A percentile compares a stretch with the other conserved stretches of the same genome.
Evolutionary conservation across 2,329 filamentous ascomycete genomes (phyloP).

Genomic region (Golovinomyces cichoracearum): DNA sequence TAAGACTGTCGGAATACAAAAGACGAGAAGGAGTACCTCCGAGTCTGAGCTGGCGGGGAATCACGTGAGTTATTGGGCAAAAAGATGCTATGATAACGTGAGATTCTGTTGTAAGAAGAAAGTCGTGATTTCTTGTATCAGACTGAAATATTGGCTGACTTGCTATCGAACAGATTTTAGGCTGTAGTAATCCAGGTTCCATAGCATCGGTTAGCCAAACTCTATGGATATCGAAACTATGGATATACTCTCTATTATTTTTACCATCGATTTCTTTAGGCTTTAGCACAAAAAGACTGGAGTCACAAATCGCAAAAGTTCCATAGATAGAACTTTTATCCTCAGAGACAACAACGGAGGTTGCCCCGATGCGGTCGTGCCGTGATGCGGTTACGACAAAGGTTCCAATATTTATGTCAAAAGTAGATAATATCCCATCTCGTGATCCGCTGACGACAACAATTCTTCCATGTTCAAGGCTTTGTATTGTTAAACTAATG

Average conservation of each 20-base stretch:
- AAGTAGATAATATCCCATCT: slow-evolving; percentile 11
- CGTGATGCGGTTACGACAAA: slow-evolving; percentile 4
- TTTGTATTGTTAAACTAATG: slow-evolving; percentile 9
- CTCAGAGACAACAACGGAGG: slow-evolving; percentile 8
- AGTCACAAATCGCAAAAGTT: slow-evolving; percentile 25
- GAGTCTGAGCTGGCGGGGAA: slow-evolving; percentile 25
- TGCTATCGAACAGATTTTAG: slow-evolving; percentile 23
- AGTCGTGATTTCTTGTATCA: slow-evolving; percentile 11
- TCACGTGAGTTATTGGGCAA: slow-evolving; percentile 20
- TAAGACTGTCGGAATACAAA: slow-evolving; percentile 27
- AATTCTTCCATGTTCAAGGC: slow-evolving; percentile 3
- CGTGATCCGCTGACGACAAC: slow-evolving; percentile 12
- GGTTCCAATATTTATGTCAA: slow-evolving; percentile 5
- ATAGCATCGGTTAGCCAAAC: slow-evolving; percentile 27
- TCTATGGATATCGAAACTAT: slow-evolving; percentile 10
- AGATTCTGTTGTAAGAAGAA: slow-evolving; percentile 24
- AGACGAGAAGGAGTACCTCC: slow-evolving; percentile 18
- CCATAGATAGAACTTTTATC: slow-evolving; percentile 10
- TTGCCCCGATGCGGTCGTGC: slow-evolving; percentile 10
- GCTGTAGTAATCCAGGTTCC: slow-evolving; percentile 21
- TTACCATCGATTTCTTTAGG: background rate
- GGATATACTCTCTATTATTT: background rate
- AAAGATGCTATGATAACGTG: slow-evolving; percentile 28
- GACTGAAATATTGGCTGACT: slow-evolving; percentile 17
- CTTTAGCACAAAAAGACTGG: slow-evolving; percentile 16